Percentiles rank a stretch among this genome's conserved stretches.
Conservation (phyloP, 1,284 basidiomycete species). For the Moniliella sp. region DNA sequence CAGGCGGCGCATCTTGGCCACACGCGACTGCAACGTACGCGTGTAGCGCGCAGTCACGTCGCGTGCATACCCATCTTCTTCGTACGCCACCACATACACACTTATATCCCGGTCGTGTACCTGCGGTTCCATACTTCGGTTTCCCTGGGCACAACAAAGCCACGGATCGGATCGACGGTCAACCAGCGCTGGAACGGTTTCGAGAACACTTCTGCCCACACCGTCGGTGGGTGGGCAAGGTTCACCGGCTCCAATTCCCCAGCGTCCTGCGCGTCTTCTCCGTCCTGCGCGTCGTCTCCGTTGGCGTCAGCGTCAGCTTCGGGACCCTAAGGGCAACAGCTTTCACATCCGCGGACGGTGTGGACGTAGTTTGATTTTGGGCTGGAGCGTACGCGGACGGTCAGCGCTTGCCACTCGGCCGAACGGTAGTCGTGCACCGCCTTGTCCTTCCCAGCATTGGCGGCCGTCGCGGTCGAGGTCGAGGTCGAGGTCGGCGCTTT, state of each 20-base stretch:
- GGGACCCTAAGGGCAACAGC: no score
- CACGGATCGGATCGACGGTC: slow-evolving; percentile 62
- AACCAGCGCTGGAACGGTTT: slow-evolving; percentile 77
- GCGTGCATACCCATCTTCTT: slow-evolving; percentile 49
- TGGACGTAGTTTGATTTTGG: no score
- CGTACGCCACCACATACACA: slow-evolving; percentile 78
- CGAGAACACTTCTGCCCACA: slow-evolving; percentile 94
- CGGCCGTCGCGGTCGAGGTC: no score
- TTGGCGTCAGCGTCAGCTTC: background rate
- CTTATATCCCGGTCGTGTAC: slow-evolving; percentile 45
- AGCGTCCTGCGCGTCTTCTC: slow-evolving; percentile 8
- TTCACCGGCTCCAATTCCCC: slow-evolving; percentile 29
- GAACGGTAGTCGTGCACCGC: no score
- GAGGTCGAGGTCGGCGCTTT: no score
- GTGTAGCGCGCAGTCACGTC: slow-evolving; percentile 46
- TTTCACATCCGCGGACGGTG: no score
- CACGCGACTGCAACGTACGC: slow-evolving; percentile 57
- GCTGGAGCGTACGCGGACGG: no score
- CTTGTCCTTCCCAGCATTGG: no score
- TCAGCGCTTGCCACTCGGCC: no score
- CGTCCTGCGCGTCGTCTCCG: slow-evolving; percentile 11
- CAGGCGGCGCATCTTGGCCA: slow-evolving; percentile 58
- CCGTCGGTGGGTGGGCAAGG: slow-evolving; percentile 50
- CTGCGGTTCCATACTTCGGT: slow-evolving; percentile 52
- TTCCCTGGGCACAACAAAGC: slow-evolving; percentile 34